A percentile compares a stretch with the other conserved stretches of the same genome.
phyloP scores from a whole-genome alignment of 495 filamentous ascomycete genomes.

The Penicillium cosmopolitanum region DNA sequence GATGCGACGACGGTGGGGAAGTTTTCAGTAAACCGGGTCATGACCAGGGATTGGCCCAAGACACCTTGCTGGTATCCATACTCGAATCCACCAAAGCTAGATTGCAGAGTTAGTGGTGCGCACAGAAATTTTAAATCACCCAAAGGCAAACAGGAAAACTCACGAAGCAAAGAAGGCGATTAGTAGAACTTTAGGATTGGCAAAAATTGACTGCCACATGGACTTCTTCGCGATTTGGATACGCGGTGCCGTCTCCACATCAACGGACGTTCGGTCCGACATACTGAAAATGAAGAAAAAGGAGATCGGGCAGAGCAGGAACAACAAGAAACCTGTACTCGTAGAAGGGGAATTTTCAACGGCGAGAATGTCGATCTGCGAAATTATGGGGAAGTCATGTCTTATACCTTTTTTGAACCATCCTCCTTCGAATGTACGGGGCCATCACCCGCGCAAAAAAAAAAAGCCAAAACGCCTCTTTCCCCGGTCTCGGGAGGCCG shows the following conservation, averaged over 20 bases:
- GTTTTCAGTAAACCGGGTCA: conserved; percentile 45
- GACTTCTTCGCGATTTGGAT: conserved; percentile 32
- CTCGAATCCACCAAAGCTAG: conserved; percentile 47
- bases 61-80: conserved; percentile 55
- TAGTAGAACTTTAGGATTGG: conserved; percentile 44
- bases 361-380: background rate
- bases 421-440: background rate
- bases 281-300: conserved; percentile 14
- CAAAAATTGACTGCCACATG: conserved; percentile 36
- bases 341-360: conserved; percentile 5
- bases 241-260: conserved; percentile 27
- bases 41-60: conserved; percentile 46
- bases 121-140: background rate
- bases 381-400: conserved; percentile 1
- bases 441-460: conserved; percentile 2
- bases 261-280: conserved; percentile 21
- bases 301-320: background rate
- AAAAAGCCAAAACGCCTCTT: conserved; percentile 17
- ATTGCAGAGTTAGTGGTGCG: background rate
- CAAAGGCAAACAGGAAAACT: conserved; percentile 1
- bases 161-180: conserved; percentile 52
- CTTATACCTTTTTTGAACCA: conserved; percentile 10
- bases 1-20: conserved; percentile 47
- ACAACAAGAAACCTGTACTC: conserved; percentile 9
- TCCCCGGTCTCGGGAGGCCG: conserved; percentile 32